Percentiles rank a stretch among this genome's conserved stretches.
Conservation (phyloP, 2,329 filamentous ascomycete genomes). For the Graphiopsis chlorocephala region DNA sequence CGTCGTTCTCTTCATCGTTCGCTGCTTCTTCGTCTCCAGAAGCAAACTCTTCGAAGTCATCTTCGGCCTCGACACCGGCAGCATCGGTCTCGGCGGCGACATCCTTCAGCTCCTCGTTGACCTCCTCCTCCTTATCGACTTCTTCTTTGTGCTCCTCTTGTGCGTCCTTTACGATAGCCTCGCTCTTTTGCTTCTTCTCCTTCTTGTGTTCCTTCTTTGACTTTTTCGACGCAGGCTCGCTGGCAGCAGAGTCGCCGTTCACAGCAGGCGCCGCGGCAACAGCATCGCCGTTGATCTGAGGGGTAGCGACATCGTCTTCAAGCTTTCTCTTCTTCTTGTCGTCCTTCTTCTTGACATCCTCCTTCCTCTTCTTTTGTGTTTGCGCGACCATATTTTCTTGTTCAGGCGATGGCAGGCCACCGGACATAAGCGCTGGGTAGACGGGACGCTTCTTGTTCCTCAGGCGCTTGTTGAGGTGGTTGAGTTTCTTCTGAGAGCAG, state of each 20-base stretch:
- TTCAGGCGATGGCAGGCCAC: conserved; percentile 31
- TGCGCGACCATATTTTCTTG: conserved; percentile 21
- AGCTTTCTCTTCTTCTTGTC: conserved; percentile 21
- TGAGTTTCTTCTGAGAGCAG: conserved; percentile 3
- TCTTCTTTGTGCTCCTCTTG: conserved; percentile 21
- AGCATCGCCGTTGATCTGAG: neutral
- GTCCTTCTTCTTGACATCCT: conserved; percentile 16
- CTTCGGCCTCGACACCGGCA: conserved; percentile 28
- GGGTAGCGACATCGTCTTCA: conserved; percentile 11
- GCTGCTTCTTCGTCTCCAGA: conserved; percentile 37
- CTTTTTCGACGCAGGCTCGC: conserved; percentile 15
- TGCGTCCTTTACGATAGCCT: conserved; percentile 14
- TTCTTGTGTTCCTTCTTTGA: conserved; percentile 35
- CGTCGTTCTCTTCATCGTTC: conserved; percentile 33
- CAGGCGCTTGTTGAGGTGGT: conserved; percentile 15
- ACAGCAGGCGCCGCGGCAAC: conserved; percentile 8
- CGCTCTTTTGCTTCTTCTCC: conserved; percentile 26
- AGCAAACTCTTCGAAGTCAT: conserved; percentile 38
- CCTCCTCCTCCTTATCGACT: conserved; percentile 26
- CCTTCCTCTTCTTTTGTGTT: conserved; percentile 23
- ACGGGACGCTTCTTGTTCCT: conserved; percentile 15
- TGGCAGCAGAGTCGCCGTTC: conserved; percentile 11
- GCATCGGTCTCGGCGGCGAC: conserved; percentile 17
- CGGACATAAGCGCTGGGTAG: conserved; percentile 35
- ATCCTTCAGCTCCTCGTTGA: conserved; percentile 30